Percentiles rank a stretch among this genome's conserved stretches.
Evolutionary conservation across 495 filamentous ascomycete species (phyloP).

Genomic region (Melanomma pulvis-pyrius): DNA sequence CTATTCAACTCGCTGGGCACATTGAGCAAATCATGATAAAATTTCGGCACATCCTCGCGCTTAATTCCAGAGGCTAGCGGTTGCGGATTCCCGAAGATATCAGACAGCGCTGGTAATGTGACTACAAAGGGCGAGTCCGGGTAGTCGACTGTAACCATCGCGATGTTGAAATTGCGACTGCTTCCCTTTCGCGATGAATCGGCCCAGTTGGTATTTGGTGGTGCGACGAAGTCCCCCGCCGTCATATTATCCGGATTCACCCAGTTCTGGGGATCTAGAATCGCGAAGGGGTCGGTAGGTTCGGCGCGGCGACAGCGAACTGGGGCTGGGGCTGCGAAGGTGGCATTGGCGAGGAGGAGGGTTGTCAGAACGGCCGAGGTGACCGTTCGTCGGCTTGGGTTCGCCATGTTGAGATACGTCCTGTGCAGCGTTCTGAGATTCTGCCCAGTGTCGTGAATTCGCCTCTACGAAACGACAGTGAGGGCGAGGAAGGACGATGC

Average conservation of each 20-base stretch:
- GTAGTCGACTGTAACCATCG: slow-evolving; percentile 50
- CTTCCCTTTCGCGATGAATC: slow-evolving; percentile 44
- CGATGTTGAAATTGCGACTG: slow-evolving; percentile 49
- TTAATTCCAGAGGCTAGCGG: slow-evolving; percentile 35
- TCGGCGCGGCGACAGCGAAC: background rate
- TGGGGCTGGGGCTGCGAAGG: background rate
- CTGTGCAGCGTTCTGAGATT: background rate
- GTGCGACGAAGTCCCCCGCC: slow-evolving; percentile 46
- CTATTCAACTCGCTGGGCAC: slow-evolving; percentile 47
- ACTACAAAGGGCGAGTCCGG: slow-evolving; percentile 47
- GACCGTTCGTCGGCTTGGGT: background rate
- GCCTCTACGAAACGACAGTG: background rate
- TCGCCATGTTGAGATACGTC: background rate
- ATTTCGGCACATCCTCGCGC: slow-evolving; percentile 47
- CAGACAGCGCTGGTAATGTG: slow-evolving; percentile 44
- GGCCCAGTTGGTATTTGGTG: slow-evolving; percentile 46
- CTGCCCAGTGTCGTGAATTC: background rate
- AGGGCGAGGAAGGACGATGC: background rate
- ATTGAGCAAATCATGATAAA: slow-evolving; percentile 50
- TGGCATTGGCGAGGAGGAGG: background rate
- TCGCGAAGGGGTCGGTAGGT: background rate
- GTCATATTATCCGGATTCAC: slow-evolving; percentile 53
- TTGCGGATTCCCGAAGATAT: slow-evolving; percentile 49
- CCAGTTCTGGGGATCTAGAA: slow-evolving; percentile 20
- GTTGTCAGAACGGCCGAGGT: background rate